Evolutionary conservation across 352 stramenopile genomes (phyloP), one percentile per base, ranked within the genome.

Genomic region (Saprolegnia parasitica): DNA sequence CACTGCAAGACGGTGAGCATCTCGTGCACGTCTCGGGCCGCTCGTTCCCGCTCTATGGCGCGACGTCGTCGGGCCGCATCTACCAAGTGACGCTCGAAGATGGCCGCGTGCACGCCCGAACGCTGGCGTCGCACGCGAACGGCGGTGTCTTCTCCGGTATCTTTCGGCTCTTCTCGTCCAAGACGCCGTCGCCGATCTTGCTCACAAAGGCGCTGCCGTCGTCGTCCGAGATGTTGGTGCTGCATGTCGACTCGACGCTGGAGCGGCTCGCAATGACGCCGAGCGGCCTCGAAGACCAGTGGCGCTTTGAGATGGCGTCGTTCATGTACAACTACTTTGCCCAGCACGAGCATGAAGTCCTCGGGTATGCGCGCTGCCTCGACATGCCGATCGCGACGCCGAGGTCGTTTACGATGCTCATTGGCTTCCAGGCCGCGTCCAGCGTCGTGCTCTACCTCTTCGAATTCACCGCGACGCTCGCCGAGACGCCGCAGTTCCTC

Each of bases 281-380:
- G 5, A 39, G 18, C 4, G 39, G 46, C 23, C 21, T 61, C 9
- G 63, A 70, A 62, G 11, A 52, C 13, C 63, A 46, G 26, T 70
- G 63, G 63, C 26, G 42, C 10, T 70, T 70, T 29, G 42, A 70
- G 37, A 21, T 70, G 21, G 54, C 42, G 3, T 52, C n/a, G 46
- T 70, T 70, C 47, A 49, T 70, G 42, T 61, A 61, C 42, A 52
- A 70, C 18, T 70, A 62, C 63, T 70, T 70, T 47, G 15, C 46
- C 39, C 63, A 70, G 29, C 63, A 70, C 37, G 63, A 70, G 47
- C 21, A 70, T 13, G 47, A 52, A n/a, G 37, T 70, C 32, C 55
- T 70, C 21, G 63, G 54, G 4, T 70, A 70, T 21, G 46, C 63
- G 8, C 63, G 35, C 9, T 70, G 63, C 26, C 39, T 70, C 11